Evolutionary conservation across 805 yeast genomes (phyloP), one percentile per base, ranked within the genome.

Genomic region (Saturnispora galanensis): DNA sequence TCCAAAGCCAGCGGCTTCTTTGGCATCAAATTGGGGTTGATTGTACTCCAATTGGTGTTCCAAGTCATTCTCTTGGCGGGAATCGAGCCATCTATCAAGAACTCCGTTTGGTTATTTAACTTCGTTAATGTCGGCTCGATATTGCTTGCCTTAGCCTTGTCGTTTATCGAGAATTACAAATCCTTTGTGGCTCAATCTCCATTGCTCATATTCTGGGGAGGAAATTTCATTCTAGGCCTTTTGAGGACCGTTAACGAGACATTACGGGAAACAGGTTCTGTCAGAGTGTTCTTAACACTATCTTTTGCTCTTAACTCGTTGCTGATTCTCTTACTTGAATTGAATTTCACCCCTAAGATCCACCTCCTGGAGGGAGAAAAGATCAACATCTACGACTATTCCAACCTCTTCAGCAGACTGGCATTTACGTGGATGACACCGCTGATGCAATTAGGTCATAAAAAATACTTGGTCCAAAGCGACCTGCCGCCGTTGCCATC

Each of bases 401-500:
- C 80, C 32, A 72, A 77, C 51, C 59, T 77, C 9, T 77, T 74
- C 50, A 68, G 77, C 30, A 66, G 66, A 41, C 58, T 79, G 44
- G 68, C 81, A 1, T 76, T 79, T 56, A 63, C 66, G 37, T 79
- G 84, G 84, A 69, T 79, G 73, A 71, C 76, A 4, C 74, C 73
- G 1, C 64, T 79, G 52, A 77, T 79, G 76, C 67, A 58, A 47
- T 67, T 63, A 48, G 81, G 80, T 33, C 74, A 67, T 53, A 49
- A 52, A 16, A 74, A 68, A 47, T 76, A 55, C 50, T 61, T 79
- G 50, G 62, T 56, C 59, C 52, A 59, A 50, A 62, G 66, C 2
- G 97, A 90, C 62, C 73, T 90, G 48, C 96, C 96, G 13, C 73
- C 76, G 13, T 73, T 93, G 41, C 96, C 97, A 10, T 60, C 64